These are phyloP conservation scores for Colletotrichum abscissum DNA, from an alignment of 2,329 filamentous ascomycete genomes.

Conservation along the genomic window DNA sequence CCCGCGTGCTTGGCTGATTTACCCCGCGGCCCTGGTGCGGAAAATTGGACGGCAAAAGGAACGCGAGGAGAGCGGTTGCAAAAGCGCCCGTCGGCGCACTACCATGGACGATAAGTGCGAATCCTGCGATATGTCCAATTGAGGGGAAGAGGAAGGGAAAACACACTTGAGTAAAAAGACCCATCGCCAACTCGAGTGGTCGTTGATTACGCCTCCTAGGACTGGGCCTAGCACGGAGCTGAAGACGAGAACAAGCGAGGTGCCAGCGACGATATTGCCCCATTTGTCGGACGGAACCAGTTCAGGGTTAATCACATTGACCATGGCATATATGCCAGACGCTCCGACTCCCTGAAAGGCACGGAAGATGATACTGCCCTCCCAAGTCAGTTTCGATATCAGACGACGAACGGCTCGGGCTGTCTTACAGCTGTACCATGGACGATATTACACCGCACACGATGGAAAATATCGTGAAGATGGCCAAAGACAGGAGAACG, in stretches of 20 bases:
- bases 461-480: constrained; percentile 55
- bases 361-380: constrained; percentile 46
- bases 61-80: constrained; percentile 40
- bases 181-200: constrained; percentile 56
- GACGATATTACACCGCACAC: constrained; percentile 51
- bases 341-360: constrained; percentile 58
- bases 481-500: constrained; percentile 46
- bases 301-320: constrained; percentile 47
- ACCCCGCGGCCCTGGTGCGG: constrained; percentile 38
- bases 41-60: constrained; percentile 43
- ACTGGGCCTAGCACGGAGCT: constrained; percentile 55
- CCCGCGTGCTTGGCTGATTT: constrained; percentile 25
- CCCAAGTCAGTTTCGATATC: not conserved
- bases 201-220: constrained; percentile 54
- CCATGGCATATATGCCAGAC: constrained; percentile 58
- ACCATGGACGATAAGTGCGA: not conserved
- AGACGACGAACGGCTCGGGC: not conserved
- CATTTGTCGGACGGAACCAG: constrained; percentile 48
- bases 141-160: not conserved
- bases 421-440: constrained; percentile 44
- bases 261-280: constrained; percentile 44
- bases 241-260: constrained; percentile 52
- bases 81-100: constrained; percentile 46
- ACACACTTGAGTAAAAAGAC: constrained; percentile 59
- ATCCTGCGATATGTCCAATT: not conserved